These are phyloP conservation scores for Apocynum venetum DNA, from an alignment of 257 asterid genomes.

Conservation along the genomic window DNA sequence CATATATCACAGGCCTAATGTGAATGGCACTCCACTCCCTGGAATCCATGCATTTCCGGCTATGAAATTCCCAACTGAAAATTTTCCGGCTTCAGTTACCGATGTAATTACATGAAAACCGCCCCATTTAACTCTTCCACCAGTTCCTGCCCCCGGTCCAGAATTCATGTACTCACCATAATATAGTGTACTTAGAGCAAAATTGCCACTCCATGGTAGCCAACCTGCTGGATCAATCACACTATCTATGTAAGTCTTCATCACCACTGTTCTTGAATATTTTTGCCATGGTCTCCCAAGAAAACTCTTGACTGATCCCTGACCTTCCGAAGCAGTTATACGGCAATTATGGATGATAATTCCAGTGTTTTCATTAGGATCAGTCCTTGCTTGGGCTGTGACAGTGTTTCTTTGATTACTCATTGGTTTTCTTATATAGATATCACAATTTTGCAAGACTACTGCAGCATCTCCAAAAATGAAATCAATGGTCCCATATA, in stretches of 20 bases:
- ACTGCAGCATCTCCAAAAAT: constrained; percentile 57
- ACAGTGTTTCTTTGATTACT: constrained; percentile 35
- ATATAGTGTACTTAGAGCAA: constrained; percentile 41
- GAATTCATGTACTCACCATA: constrained; percentile 52
- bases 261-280: constrained; percentile 43
- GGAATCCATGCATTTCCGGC: constrained; percentile 61
- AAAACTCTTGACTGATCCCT: constrained; percentile 22
- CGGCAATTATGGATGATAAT: constrained; percentile 42
- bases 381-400: constrained; percentile 53
- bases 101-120: constrained; percentile 38
- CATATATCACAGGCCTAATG: constrained; percentile 37
- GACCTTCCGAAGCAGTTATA: constrained; percentile 29
- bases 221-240: constrained; percentile 49
- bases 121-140: constrained; percentile 49
- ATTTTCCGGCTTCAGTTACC: constrained; percentile 35
- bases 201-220: constrained; percentile 52
- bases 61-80: constrained; percentile 42
- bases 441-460: constrained; percentile 48
- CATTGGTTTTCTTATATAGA: constrained; percentile 36
- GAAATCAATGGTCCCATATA: constrained; percentile 58
- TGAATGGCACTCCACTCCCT: constrained; percentile 48
- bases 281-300: constrained; percentile 61
- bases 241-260: constrained; percentile 32
- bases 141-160: constrained; percentile 39
- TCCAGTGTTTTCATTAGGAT: constrained; percentile 51